These are phyloP conservation scores for Bocquillonia castaneifolia DNA, from an alignment of 441 rosid species.

Conservation along the genomic window DNA sequence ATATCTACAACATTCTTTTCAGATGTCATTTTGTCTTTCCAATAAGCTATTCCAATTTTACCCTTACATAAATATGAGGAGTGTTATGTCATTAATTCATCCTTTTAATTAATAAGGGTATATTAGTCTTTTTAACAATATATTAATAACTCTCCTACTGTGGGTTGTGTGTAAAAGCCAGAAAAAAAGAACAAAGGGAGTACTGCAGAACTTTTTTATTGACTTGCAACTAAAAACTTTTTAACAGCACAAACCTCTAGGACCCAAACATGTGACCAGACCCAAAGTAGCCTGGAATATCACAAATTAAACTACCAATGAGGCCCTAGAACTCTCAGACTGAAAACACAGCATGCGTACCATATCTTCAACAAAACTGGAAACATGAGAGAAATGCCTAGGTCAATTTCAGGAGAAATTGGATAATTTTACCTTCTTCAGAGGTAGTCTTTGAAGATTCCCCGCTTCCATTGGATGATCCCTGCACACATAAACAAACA, in stretches of 20 bases:
- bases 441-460: constrained; percentile 51
- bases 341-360: background rate
- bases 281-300: background rate
- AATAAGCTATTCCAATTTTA: too few relatives aligned
- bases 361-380: background rate
- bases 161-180: too few relatives aligned
- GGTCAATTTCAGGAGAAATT: background rate
- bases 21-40: too few relatives aligned
- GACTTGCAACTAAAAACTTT: background rate
- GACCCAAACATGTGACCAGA: background rate
- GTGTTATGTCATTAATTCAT: too few relatives aligned
- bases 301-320: background rate
- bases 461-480: constrained; percentile 51
- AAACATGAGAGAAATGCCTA: background rate
- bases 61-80: too few relatives aligned
- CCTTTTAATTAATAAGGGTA: too few relatives aligned
- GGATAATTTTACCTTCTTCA: constrained; percentile 46
- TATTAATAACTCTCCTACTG: too few relatives aligned
- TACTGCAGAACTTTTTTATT: too few relatives aligned
- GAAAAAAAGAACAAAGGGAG: too few relatives aligned
- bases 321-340: constrained; percentile 1
- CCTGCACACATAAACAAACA: constrained; percentile 35
- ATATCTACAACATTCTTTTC: too few relatives aligned
- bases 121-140: too few relatives aligned
- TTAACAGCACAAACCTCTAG: background rate